These are phyloP conservation scores for Thelonectria olida DNA, from an alignment of 2,329 filamentous ascomycete species.

Conservation along the genomic window DNA sequence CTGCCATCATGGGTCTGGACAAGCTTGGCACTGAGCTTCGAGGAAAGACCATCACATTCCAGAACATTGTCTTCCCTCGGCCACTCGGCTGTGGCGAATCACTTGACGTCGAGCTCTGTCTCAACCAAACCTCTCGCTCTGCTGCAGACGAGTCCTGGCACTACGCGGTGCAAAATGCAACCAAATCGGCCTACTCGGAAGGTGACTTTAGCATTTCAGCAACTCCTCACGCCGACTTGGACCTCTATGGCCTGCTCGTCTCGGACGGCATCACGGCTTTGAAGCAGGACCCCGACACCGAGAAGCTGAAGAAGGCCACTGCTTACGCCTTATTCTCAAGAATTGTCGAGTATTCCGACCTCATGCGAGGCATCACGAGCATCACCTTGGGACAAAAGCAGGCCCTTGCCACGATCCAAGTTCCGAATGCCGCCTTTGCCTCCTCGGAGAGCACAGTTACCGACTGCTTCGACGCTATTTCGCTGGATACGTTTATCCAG, in stretches of 20 bases:
- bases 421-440: conserved; percentile 14
- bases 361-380: conserved; percentile 25
- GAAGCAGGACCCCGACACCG: conserved; percentile 19
- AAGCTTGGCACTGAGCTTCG: conserved; percentile 17
- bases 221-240: conserved; percentile 13
- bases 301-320: conserved; percentile 20
- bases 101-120: conserved; percentile 14
- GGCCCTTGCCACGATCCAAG: conserved; percentile 27
- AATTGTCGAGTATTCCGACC: conserved; percentile 29
- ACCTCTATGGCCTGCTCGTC: conserved; percentile 22
- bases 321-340: conserved; percentile 30
- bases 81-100: conserved; percentile 19
- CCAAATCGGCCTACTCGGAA: conserved; percentile 18
- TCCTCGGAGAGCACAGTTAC: conserved; percentile 23
- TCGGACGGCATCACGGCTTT: conserved; percentile 17
- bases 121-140: conserved; percentile 1
- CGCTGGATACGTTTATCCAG: conserved; percentile 34
- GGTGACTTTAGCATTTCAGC: conserved; percentile 16
- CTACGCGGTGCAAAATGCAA: conserved; percentile 14
- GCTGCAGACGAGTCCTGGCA: conserved; percentile 15
- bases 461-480: conserved; percentile 28
- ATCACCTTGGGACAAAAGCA: conserved; percentile 24
- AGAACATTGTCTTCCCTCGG: conserved; percentile 20
- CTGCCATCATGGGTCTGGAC: conserved; percentile 23
- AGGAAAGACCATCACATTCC: conserved; percentile 22